phyloP scores from a whole-genome alignment of 306 rosid species.

The Ormosia emarginata region DNA sequence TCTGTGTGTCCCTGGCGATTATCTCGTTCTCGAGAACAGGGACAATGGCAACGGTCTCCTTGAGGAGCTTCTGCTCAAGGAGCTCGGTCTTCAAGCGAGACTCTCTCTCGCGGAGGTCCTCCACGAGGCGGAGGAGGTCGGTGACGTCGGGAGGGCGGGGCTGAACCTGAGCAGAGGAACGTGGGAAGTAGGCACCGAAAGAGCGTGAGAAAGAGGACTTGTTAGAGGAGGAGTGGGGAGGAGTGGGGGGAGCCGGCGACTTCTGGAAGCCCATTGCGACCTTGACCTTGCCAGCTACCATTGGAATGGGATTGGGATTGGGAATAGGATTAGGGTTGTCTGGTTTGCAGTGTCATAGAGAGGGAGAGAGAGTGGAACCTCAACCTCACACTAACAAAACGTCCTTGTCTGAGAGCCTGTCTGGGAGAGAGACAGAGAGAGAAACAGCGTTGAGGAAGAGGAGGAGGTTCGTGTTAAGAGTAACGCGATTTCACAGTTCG shows the following conservation, averaged over 20 bases:
- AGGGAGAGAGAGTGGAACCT: background rate
- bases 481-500: no score
- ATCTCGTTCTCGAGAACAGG: slow-evolving; percentile 71
- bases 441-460: background rate
- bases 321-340: slow-evolving; percentile 11
- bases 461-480: background rate
- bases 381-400: slow-evolving; percentile 16
- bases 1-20: slow-evolving; percentile 32
- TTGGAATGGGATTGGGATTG: background rate
- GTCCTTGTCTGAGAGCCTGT: slow-evolving; percentile 55
- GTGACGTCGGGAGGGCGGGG: slow-evolving; percentile 77
- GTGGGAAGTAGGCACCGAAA: slow-evolving; percentile 74
- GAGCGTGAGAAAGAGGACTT: slow-evolving; percentile 67
- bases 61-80: slow-evolving; percentile 70
- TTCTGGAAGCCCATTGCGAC: slow-evolving; percentile 63
- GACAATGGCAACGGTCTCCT: slow-evolving; percentile 64
- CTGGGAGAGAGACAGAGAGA: slow-evolving; percentile 11
- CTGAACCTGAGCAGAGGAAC: slow-evolving; percentile 89
- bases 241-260: slow-evolving; percentile 53
- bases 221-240: slow-evolving; percentile 47
- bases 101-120: slow-evolving; percentile 83
- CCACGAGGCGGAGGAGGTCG: slow-evolving; percentile 74
- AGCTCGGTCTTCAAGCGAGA: slow-evolving; percentile 73
- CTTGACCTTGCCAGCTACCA: slow-evolving; percentile 71
- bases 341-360: slow-evolving; percentile 32